Evolutionary conservation across 75 land plant genomes (phyloP), one percentile per base, ranked within the genome.

Genomic region (Cupressus sempervirens): DNA sequence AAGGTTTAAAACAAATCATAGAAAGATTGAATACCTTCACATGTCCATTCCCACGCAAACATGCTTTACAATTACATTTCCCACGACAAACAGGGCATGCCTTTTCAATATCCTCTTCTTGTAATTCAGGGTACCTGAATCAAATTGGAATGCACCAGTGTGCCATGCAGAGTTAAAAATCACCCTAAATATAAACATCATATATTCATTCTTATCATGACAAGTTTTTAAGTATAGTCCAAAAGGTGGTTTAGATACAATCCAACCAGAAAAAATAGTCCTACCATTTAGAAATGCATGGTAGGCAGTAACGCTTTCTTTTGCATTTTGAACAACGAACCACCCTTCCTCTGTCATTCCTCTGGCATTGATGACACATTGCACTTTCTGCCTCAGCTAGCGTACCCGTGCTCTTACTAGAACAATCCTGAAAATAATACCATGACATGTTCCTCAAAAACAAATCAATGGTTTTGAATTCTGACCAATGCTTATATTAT

Each of bases 1-100:
- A 36, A 35, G 26, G 5, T 62, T 32, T 14, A 13, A 10, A 26
- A 48, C 48, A 80, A 50, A 20, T 8, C 30, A 46, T 46, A 76
- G 13, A 30, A 79, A 79, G 29, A 79, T 43, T 32, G 87, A 52
- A 85, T 90, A 96, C 98, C 93, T 93, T 91, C 58, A 92, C 86
- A 83, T 93, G 86, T 85, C 86, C 88, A 83, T 89, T 91, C 32
- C 83, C 88, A 34, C 90, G 94, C 41, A 91, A 88, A 86, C 98
- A 97, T 58, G 88, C 86, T 54, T 91, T 93, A 87, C 99, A 97
- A 83, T 86, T 94, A 86, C 99, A 97, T 84, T 77, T 90, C 80
- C 97, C 96, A 80, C 91, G 89, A 85, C 99, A 97, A 82, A 91
- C 91, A 80, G 96, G 99, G 84, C 99, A 97, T n/a, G 81, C 86